Evolutionary conservation across 306 rosid species (phyloP).

Genomic region (Oxytropis ochrocephala): DNA sequence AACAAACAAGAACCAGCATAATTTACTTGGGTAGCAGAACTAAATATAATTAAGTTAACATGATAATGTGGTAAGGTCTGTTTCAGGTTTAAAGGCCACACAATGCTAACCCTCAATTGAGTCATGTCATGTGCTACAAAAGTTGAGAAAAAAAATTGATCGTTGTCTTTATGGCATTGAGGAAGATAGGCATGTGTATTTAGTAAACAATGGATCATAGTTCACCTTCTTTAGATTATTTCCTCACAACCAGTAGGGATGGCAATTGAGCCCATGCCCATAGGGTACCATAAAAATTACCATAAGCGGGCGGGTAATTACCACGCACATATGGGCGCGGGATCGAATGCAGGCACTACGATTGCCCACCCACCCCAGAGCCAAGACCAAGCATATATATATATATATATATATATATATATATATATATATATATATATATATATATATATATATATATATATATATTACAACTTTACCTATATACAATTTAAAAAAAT

Average conservation of each 20-base stretch:
- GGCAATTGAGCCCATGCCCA: no score
- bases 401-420: no score
- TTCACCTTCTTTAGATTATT: not conserved
- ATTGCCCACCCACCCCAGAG: no score
- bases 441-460: no score
- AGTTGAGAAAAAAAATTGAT: not conserved
- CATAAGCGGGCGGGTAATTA: no score
- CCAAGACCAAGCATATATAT: no score
- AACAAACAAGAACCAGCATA: not conserved
- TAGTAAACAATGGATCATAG: not conserved
- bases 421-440: no score
- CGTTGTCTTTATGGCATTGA: not conserved
- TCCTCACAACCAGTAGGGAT: not conserved
- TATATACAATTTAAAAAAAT: no score
- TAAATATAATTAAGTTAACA: not conserved
- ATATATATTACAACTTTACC: no score
- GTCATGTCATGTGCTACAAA: not conserved
- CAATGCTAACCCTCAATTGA: not conserved
- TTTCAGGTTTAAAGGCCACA: not conserved
- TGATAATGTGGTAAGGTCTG: not conserved
- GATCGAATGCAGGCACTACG: no score
- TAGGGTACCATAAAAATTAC: no score
- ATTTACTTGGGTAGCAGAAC: not conserved
- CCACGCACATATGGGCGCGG: no score
- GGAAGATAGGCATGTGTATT: not conserved